phyloP scores from a whole-genome alignment of 2,329 filamentous ascomycete genomes.

The Fusarium devonianum region DNA sequence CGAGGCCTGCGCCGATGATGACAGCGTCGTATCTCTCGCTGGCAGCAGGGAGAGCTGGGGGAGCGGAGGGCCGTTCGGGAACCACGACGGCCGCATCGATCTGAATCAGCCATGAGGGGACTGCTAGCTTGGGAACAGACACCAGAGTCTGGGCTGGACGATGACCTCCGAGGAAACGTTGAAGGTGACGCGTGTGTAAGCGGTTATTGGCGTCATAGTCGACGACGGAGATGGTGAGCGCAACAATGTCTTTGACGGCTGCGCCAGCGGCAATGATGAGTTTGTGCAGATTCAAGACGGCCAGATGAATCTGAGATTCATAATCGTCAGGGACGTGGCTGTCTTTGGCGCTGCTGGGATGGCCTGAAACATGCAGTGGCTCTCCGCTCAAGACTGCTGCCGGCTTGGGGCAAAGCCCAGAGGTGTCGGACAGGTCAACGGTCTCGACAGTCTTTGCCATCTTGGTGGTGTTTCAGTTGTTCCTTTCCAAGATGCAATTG shows the following conservation, averaged over 20 bases:
- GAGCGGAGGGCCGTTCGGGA: constrained; percentile 13
- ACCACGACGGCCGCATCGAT: constrained; percentile 50
- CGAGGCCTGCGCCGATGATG: constrained; percentile 42
- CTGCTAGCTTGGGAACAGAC: constrained; percentile 51
- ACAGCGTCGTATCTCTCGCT: constrained; percentile 23
- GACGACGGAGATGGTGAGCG: constrained; percentile 54
- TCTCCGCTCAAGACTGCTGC: constrained; percentile 17
- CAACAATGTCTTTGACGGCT: constrained; percentile 48
- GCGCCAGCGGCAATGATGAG: constrained; percentile 48
- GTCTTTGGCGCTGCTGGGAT: constrained; percentile 44
- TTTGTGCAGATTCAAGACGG: constrained; percentile 49
- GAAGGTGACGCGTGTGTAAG: constrained; percentile 48
- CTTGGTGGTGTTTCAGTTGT: not conserved
- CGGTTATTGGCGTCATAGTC: constrained; percentile 50
- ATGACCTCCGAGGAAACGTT: constrained; percentile 49
- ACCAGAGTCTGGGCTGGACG: constrained; percentile 53
- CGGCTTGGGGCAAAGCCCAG: constrained; percentile 18
- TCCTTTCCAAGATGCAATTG: too few relatives aligned
- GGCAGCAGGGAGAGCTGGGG: constrained; percentile 8
- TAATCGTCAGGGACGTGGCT: constrained; percentile 47
- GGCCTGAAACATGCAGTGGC: constrained; percentile 47
- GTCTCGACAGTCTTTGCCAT: constrained; percentile 23
- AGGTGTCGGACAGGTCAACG: constrained; percentile 27
- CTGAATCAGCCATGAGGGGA: constrained; percentile 51
- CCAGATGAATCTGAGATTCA: constrained; percentile 51